Evolutionary conservation across 2,329 filamentous ascomycete genomes (phyloP), one percentile per base, ranked within the genome.

Genomic region (Sporothrix phasma): DNA sequence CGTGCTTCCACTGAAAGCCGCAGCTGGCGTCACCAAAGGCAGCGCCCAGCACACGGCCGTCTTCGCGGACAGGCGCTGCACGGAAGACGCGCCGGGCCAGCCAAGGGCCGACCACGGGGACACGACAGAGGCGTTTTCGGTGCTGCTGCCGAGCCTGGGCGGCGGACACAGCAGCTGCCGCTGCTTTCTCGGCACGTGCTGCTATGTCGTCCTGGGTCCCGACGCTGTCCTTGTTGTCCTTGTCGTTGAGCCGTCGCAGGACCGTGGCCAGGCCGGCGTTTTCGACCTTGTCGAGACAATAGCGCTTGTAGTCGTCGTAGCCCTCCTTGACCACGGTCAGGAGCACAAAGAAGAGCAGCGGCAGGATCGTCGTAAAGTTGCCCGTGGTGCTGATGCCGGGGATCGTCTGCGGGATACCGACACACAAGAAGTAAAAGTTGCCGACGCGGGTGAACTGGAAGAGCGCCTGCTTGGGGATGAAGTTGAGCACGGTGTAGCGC

Each of bases 361-460:
- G 88, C 47, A 90, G 78, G 69, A 92, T 87, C 0, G 88, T 91
- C 7, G 88, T 91, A 70, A 84, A 89, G 63, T 71, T 88, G 74
- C 88, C 88, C 3, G 88, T 91, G 3, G 88, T 92, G 76, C 87
- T 90, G 65, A 91, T 76, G 17, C 85, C 87, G 5, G 88, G 88
- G 71, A 91, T 89, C 76, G 90, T 90, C 75, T 96, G 91, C 59
- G 93, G 81, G 66, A 95, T 86, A 49, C 90, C 89, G 68, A 96
- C 85, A 69, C 89, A 87, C 64, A 96, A 80, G 74, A 96, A 95
- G 74, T 95, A 84, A 71, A 95, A 94, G 74, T 96, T 96, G 69
- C 89, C 89, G 56, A 96, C 77, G 66, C 93, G 89, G 7, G 89
- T 89, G 72, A 94, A 94, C 71, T 96, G 91, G 63, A 91, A 92